Percentiles rank a stretch among this genome's conserved stretches.
These are phyloP conservation scores for Leccinum fibrillosum DNA, from an alignment of 768 basidiomycete species.

Conservation along the genomic window DNA sequence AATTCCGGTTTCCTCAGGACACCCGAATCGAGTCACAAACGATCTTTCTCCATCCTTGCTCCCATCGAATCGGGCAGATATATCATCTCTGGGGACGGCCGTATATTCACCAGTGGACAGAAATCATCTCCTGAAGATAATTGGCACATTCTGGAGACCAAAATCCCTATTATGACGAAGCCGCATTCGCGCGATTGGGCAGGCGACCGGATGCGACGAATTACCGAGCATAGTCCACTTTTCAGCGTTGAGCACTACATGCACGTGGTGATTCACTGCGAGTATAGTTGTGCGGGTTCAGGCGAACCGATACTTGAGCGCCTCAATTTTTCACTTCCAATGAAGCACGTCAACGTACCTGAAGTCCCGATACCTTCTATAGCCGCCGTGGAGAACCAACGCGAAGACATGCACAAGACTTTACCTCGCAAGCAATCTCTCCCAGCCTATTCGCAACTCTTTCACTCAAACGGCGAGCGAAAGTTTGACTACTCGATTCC, in stretches of 20 bases:
- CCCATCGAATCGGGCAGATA: constrained; percentile 44
- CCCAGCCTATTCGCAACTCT: constrained; percentile 79
- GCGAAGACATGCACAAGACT: constrained; percentile 9
- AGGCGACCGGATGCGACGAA: constrained; percentile 32
- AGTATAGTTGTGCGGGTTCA: constrained; percentile 48
- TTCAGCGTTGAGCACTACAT: constrained; percentile 54
- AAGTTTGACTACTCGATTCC: constrained; percentile 65
- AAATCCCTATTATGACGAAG: constrained; percentile 17
- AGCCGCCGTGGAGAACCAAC: not conserved
- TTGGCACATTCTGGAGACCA: constrained; percentile 28
- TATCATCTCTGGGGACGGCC: constrained; percentile 46
- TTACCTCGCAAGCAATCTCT: constrained; percentile 35
- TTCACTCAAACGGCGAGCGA: constrained; percentile 67
- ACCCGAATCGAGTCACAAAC: constrained; percentile 26
- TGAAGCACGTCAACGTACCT: constrained; percentile 49
- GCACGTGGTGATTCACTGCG: constrained; percentile 49
- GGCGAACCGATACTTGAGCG: constrained; percentile 20
- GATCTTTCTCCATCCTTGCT: constrained; percentile 49
- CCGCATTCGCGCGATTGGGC: constrained; percentile 28
- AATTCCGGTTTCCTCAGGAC: constrained; percentile 40
- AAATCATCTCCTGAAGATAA: constrained; percentile 14
- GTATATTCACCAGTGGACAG: constrained; percentile 40
- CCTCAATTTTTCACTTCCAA: constrained; percentile 43
- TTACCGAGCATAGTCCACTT: constrained; percentile 52
- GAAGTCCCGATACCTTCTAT: not conserved